Conservation (phyloP, 495 filamentous ascomycete genomes). For the Hypoxylon cercidicola region DNA sequence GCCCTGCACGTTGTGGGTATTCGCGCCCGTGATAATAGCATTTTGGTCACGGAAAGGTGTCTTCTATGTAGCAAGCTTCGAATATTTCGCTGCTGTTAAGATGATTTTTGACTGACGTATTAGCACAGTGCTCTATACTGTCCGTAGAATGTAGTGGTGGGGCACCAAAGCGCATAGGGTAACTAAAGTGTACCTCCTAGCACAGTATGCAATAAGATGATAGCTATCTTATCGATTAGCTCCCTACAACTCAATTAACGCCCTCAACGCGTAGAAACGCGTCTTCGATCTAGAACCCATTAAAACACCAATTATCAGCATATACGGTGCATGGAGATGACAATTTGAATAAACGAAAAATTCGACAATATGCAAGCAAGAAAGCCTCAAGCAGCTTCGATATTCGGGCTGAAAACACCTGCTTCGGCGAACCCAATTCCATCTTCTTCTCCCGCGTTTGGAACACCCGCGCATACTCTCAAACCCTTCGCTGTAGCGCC, state of each 20-base stretch:
- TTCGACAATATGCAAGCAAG: conserved; percentile 44
- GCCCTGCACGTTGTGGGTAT: conserved; percentile 31
- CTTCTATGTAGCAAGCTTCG: conserved; percentile 6
- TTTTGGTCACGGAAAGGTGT: conserved; percentile 16
- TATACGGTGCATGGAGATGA: conserved; percentile 8
- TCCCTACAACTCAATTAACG: conserved; percentile 41
- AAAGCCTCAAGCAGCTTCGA: conserved; percentile 45
- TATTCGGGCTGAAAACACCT: conserved; percentile 54
- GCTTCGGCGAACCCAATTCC: conserved; percentile 68
- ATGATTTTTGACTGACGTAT: conserved; percentile 18
- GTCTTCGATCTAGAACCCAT: conserved; percentile 26
- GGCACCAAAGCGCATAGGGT: no score
- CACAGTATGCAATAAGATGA: not conserved
- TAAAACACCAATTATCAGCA: conserved; percentile 19
- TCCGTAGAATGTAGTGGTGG: not conserved
- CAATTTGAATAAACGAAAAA: not conserved
- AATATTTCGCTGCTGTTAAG: not conserved
- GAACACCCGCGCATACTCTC: conserved; percentile 80
- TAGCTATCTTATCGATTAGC: conserved; percentile 7
- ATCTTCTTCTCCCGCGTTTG: conserved; percentile 91
- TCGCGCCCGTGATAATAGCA: conserved; percentile 39
- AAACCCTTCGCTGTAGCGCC: conserved; percentile 63
- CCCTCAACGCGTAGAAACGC: conserved; percentile 40
- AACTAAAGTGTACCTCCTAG: not conserved
- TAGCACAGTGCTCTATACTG: not conserved